Conservation (phyloP, 2,329 filamentous ascomycete species). For the Amauroascus verrucosus region DNA sequence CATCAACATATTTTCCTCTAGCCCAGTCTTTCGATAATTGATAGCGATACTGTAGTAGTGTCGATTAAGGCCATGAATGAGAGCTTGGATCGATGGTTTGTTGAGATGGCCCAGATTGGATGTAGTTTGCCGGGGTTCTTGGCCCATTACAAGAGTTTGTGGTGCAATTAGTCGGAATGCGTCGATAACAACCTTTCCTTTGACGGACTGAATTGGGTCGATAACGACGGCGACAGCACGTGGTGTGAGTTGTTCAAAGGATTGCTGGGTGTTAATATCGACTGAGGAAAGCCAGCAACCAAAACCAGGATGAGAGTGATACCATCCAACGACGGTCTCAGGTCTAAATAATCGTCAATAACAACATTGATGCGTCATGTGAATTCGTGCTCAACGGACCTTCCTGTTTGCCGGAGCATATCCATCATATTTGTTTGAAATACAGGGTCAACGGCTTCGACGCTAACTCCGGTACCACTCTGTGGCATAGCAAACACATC, state of each 20-base stretch:
- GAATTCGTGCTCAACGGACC: constrained; percentile 42
- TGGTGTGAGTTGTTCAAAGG: constrained; percentile 96
- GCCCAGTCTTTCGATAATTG: constrained; percentile 91
- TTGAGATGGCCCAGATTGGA: constrained; percentile 96
- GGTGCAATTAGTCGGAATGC: constrained; percentile 98
- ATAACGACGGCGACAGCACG: constrained; percentile 96
- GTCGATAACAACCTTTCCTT: constrained; percentile 98
- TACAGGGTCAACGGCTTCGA: constrained; percentile 94
- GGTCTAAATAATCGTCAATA: constrained; percentile 48
- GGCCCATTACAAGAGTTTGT: constrained; percentile 93
- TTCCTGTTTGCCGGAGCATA: constrained; percentile 93
- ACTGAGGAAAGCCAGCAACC: constrained; percentile 98
- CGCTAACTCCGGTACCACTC: constrained; percentile 93
- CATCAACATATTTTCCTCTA: constrained; percentile 99
- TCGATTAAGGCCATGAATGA: constrained; percentile 94
- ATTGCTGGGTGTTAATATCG: constrained; percentile 99
- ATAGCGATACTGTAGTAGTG: constrained; percentile 99
- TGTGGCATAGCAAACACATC: constrained; percentile 99
- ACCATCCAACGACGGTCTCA: constrained; percentile 97
- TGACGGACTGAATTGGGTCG: constrained; percentile 97
- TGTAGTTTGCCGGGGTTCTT: constrained; percentile 94
- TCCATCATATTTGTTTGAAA: constrained; percentile 99
- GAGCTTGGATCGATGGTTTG: constrained; percentile 98
- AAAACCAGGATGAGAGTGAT: constrained; percentile 97
- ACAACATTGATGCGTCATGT: constrained; percentile 11